Base-by-base conservation (phyloP, 2,329 filamentous ascomycete genomes). In the Epichloe sp. region DNA sequence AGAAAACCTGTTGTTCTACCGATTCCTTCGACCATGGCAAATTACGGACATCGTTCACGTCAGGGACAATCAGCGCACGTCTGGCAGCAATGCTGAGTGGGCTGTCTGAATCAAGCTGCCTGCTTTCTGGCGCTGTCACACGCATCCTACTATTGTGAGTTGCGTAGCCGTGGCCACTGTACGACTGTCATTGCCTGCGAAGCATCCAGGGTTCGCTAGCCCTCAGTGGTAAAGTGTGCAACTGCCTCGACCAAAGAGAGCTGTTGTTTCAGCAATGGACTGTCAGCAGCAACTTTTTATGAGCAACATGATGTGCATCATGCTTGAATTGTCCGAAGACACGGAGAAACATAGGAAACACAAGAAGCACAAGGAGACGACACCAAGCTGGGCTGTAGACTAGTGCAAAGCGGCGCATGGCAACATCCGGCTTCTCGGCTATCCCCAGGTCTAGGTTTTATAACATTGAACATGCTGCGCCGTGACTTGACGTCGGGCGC, bases 171-270 rank as follows among this genome's bases (percentile, higher is more conserved):
- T 34, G 12, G 15, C 34, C 17, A 17, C n/a, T 17, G 47, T 48
- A 43, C 35, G 19, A 52, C 46, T 17, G 14, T 15, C 14, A 44
- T 51, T 45, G 41, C 42, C 48, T 41, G 41, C 44, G 46, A 46
- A 52, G 46, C 23, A 40, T 38, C 50, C 31, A 35, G 15, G 26
- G 40, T 35, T 23, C 23, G 31, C 40, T n/a, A 35, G 11, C 12
- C 38, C 31, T 10, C 10, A 14, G 14, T 26, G 26, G 11, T 12
- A 42, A 26, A 23, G 21, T 8, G 23, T 37, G 40, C 31, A 36
- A 21, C 21, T 23, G n/a, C 19, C 31, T 46, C n/a, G 15, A 41
- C 12, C 15, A 46, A 46, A 17, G 26, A 44, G 41, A 37, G 21
- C 41, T 17, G 37, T 37, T 44, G 17, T 44, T 49, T 38, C 34